Percentiles rank a stretch among this genome's conserved stretches.
phyloP scores from a whole-genome alignment of 2,329 filamentous ascomycete genomes.

The Coniella vitis region DNA sequence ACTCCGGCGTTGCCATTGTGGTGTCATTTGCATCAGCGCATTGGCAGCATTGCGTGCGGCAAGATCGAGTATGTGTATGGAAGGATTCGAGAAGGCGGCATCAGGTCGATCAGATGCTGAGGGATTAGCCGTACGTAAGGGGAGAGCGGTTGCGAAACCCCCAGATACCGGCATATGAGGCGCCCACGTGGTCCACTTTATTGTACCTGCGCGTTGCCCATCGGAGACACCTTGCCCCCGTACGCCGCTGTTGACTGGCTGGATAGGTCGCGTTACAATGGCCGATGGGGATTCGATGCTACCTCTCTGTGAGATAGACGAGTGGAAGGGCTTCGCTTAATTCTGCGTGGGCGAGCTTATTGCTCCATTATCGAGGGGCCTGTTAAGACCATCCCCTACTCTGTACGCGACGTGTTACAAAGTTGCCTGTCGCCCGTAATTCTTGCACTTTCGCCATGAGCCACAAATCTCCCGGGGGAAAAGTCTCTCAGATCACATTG shows the following conservation, averaged over 20 bases:
- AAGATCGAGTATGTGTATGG: background rate
- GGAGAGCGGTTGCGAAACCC: background rate
- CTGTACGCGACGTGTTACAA: no score
- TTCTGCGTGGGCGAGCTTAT: no score
- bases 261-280: background rate
- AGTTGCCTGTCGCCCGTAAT: no score
- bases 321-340: background rate
- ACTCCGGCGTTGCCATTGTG: background rate
- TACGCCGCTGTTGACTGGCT: background rate
- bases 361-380: no score
- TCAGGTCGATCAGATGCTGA: background rate
- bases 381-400: no score
- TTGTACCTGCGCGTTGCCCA: background rate
- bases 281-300: background rate
- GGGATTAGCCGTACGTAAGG: background rate
- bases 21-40: no score
- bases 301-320: background rate
- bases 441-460: no score
- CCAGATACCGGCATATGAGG: background rate
- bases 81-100: no score
- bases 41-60: background rate
- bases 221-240: background rate
- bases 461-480: no score
- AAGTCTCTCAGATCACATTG: no score
- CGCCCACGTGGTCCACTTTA: background rate